Percentiles rank a stretch among this genome's conserved stretches.
Conservation (phyloP, 2,329 filamentous ascomycete species). For the Ascocoryne sarcoides region DNA sequence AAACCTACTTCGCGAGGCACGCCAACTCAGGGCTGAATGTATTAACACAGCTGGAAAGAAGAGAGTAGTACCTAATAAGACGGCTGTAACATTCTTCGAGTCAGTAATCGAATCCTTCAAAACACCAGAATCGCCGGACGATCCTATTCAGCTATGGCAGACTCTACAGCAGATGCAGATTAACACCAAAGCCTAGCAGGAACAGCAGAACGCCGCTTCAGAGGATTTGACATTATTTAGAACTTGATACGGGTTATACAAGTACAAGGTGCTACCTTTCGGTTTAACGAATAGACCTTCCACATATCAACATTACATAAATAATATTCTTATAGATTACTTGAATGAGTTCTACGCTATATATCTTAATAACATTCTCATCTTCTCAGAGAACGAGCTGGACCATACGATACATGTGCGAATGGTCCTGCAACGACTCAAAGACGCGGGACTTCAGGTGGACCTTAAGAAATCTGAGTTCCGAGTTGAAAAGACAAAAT, state of each 20-base stretch:
- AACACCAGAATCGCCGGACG: no score
- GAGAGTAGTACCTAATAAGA: no score
- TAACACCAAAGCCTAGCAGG: no score
- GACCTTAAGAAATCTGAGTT: slow-evolving; percentile 7
- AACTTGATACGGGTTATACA: slow-evolving; percentile 2
- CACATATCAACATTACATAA: slow-evolving; percentile 5
- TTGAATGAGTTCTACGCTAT: slow-evolving; percentile 3
- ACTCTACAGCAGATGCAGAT: no score
- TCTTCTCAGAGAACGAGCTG: slow-evolving; percentile 1
- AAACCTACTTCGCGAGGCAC: no score
- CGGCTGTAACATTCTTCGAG: no score
- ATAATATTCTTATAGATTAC: slow-evolving; percentile 3
- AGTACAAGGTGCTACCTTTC: slow-evolving; percentile 6
- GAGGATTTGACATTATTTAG: slow-evolving; percentile 4
- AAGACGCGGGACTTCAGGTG: neutral
- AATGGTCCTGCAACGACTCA: slow-evolving; percentile 1
- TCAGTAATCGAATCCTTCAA: no score
- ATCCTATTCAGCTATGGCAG: no score
- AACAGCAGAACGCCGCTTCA: neutral
- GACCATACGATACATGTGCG: slow-evolving; percentile 4
- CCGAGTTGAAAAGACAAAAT: slow-evolving; percentile 2
- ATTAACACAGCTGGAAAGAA: no score
- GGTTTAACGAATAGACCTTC: slow-evolving; percentile 2
- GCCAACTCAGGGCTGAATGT: no score
- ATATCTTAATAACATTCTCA: slow-evolving; percentile 8